Percentiles rank a stretch among this genome's conserved stretches.
Evolutionary conservation across 1,284 basidiomycete species (phyloP).

Genomic region (Mycosarcoma maydis): DNA sequence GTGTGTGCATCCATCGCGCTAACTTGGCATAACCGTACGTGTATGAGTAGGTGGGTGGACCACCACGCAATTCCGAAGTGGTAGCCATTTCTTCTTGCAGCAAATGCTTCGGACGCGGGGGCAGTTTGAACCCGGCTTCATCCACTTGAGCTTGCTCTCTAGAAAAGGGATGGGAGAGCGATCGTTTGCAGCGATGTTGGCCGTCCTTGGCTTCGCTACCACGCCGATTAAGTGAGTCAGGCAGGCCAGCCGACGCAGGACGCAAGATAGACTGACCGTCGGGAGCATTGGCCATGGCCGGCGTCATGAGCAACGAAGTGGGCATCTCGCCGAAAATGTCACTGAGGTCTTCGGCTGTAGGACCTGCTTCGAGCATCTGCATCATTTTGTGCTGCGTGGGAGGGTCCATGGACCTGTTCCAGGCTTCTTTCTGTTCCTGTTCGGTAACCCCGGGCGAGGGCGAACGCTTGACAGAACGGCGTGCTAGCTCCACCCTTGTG

Average conservation of each 20-base stretch:
- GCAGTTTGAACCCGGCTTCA: conserved; percentile 30
- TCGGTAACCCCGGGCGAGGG: conserved; percentile 12
- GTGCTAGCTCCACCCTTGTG: conserved; percentile 5
- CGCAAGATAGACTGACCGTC: conserved; percentile 25
- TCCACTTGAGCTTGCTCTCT: conserved; percentile 9
- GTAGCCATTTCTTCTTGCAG: conserved; percentile 42
- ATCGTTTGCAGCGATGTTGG: conserved; percentile 5
- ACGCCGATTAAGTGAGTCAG: neutral
- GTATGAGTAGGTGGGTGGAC: conserved; percentile 26
- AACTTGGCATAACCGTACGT: conserved; percentile 51
- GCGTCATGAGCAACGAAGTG: conserved; percentile 40
- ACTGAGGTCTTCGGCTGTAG: conserved; percentile 26
- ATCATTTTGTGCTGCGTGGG: conserved; percentile 35
- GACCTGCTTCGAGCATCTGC: conserved; percentile 40
- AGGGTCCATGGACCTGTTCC: conserved; percentile 33
- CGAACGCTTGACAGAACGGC: conserved; percentile 7
- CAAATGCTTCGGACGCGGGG: conserved; percentile 21
- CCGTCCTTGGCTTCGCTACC: neutral
- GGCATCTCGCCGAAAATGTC: conserved; percentile 46
- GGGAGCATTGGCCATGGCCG: conserved; percentile 27
- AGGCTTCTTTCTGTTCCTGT: conserved; percentile 28
- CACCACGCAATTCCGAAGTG: conserved; percentile 28
- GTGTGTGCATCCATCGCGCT: conserved; percentile 46
- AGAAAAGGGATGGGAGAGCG: conserved; percentile 5
- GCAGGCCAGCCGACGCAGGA: conserved; percentile 10